phyloP scores from a whole-genome alignment of 1,139 yeast species.

The Geotrichum candidum region DNA sequence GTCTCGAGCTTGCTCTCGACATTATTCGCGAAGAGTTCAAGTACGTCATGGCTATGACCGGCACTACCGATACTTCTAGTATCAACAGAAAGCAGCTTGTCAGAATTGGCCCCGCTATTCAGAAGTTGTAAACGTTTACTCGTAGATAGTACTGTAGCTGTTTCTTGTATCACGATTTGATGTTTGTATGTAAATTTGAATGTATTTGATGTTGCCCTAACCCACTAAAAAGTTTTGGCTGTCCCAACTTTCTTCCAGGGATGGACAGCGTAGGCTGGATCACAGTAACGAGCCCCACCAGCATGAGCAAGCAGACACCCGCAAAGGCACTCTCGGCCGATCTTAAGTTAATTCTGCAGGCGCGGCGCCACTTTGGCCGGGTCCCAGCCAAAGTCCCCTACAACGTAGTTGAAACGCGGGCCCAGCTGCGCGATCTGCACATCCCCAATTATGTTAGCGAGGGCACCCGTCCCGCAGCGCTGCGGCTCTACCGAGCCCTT shows the following conservation, averaged over 20 bases:
- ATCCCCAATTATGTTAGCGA: conserved; percentile 3
- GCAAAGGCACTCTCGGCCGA: neutral
- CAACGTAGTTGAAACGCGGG: neutral
- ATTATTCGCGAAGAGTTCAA: conserved; percentile 32
- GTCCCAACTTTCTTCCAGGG: neutral
- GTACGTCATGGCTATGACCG: conserved; percentile 33
- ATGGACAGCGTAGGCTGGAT: neutral
- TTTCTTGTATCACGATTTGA: neutral
- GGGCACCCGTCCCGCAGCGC: conserved; percentile 17
- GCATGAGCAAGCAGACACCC: neutral
- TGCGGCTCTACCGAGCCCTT: conserved; percentile 20
- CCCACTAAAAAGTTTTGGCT: neutral
- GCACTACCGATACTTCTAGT: conserved; percentile 22
- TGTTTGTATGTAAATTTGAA: neutral
- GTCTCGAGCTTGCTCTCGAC: conserved; percentile 41
- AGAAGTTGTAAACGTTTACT: conserved; percentile 20
- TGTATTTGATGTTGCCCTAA: neutral
- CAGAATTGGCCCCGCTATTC: conserved; percentile 27
- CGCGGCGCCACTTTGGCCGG: conserved; percentile 1
- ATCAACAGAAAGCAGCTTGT: conserved; percentile 25
- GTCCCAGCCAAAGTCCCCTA: neutral
- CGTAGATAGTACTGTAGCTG: neutral
- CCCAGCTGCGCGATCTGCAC: neutral
- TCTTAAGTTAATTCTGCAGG: neutral
- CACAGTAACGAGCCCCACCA: neutral